phyloP scores from a whole-genome alignment of 2,329 filamentous ascomycete species.

The Cryphonectria nitschkei region DNA sequence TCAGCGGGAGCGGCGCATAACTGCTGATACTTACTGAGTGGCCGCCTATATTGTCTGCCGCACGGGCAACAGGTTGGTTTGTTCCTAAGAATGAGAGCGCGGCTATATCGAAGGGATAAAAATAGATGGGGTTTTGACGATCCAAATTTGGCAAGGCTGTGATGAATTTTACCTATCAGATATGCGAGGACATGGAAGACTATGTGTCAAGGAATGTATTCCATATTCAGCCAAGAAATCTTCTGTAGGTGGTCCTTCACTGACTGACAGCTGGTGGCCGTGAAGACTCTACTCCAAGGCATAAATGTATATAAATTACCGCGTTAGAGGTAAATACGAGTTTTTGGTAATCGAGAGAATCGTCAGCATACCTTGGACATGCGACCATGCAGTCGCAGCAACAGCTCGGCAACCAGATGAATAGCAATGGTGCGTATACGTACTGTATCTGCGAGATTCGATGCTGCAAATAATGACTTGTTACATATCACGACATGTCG shows the following conservation, averaged over 20 bases:
- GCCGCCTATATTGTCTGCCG: neutral
- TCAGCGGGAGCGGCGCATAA: neutral
- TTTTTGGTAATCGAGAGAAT: neutral
- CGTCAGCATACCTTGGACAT: neutral
- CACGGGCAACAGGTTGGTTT: neutral
- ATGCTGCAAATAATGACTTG: neutral
- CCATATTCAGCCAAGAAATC: neutral
- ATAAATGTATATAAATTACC: neutral
- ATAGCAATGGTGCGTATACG: neutral
- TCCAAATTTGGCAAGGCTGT: neutral
- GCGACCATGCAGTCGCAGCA: neutral
- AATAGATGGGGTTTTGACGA: neutral
- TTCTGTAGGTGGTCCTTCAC: neutral
- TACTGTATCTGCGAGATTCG: neutral
- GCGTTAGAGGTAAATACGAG: neutral
- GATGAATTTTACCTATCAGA: neutral
- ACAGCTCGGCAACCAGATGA: neutral
- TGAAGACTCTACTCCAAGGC: neutral
- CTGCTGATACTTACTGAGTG: neutral
- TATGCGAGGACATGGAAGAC: neutral
- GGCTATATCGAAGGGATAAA: constrained; percentile 6
- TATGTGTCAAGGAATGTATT: neutral
- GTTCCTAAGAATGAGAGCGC: neutral
- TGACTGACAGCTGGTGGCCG: neutral
- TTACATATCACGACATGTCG: neutral